Evolutionary conservation across 2,329 filamentous ascomycete species (phyloP).

Genomic region (Helicocarpus griseus): DNA sequence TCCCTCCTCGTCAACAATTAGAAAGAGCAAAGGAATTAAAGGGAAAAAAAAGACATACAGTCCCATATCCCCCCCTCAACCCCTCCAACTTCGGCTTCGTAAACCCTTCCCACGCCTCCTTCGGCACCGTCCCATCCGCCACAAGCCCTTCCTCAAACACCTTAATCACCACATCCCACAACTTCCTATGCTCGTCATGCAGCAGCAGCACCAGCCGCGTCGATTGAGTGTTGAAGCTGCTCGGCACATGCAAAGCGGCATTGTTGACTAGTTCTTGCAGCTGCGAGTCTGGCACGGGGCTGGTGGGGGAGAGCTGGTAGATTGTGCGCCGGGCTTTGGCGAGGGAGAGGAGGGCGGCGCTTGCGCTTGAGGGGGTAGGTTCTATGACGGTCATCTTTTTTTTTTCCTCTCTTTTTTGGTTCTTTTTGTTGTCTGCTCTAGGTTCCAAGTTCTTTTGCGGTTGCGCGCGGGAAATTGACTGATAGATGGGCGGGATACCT

Average conservation of each 20-base stretch:
- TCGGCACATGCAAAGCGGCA: slow-evolving; percentile 60
- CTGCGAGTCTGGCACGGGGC: slow-evolving; percentile 26
- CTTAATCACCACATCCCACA: slow-evolving; percentile 67
- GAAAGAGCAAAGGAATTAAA: neutral
- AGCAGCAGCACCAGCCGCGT: slow-evolving; percentile 70
- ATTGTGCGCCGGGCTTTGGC: slow-evolving; percentile 27
- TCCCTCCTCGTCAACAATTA: too few species aligned
- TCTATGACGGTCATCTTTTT: neutral
- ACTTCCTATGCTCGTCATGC: slow-evolving; percentile 72
- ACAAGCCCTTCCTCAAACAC: slow-evolving; percentile 56
- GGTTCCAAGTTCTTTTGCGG: too few species aligned
- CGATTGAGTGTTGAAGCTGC: slow-evolving; percentile 81
- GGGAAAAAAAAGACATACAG: slow-evolving; percentile 42
- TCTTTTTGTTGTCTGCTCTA: neutral
- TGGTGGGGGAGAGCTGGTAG: slow-evolving; percentile 26
- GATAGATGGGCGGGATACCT: too few species aligned
- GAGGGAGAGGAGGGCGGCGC: slow-evolving; percentile 21
- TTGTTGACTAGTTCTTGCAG: slow-evolving; percentile 29
- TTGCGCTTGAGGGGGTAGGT: neutral
- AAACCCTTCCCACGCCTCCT: slow-evolving; percentile 47
- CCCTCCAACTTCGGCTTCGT: slow-evolving; percentile 39
- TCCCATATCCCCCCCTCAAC: slow-evolving; percentile 67
- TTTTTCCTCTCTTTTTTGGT: neutral
- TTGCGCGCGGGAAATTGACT: too few species aligned
- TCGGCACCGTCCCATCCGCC: slow-evolving; percentile 37